Conservation (phyloP, 352 stramenopile species). For the Plasmopara halstedii region DNA sequence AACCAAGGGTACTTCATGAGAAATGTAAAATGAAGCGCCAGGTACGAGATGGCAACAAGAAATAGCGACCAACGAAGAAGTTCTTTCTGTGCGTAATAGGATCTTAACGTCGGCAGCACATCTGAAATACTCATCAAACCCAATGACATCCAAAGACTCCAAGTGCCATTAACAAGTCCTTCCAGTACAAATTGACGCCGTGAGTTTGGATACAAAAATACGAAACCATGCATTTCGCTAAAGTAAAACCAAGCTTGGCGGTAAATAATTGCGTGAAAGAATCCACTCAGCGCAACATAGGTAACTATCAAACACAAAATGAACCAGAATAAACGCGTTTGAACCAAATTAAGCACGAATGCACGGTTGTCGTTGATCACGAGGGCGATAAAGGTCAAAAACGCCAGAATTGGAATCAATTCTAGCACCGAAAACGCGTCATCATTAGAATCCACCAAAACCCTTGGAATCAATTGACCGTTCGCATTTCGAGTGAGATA, state of each 20-base stretch:
- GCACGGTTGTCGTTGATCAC: conserved; percentile 35
- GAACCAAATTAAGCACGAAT: conserved; percentile 25
- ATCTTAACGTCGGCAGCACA: conserved; percentile 29
- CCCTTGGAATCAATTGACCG: conserved; percentile 5
- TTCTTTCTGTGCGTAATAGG: conserved; percentile 29
- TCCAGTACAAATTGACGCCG: conserved; percentile 64
- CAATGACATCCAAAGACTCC: conserved; percentile 57
- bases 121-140: conserved; percentile 40
- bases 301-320: conserved; percentile 38
- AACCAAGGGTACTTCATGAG: conserved; percentile 55
- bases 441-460: conserved; percentile 4
- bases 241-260: conserved; percentile 40
- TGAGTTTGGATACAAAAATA: conserved; percentile 54
- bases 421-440: conserved; percentile 23
- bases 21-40: conserved; percentile 43
- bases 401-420: conserved; percentile 27
- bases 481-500: conserved; percentile 19
- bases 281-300: conserved; percentile 51
- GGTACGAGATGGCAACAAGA: conserved; percentile 40
- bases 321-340: conserved; percentile 47
- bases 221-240: conserved; percentile 39
- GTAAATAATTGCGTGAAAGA: conserved; percentile 63
- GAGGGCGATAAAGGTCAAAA: conserved; percentile 30
- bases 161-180: conserved; percentile 46
- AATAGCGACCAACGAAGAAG: conserved; percentile 38